Base-by-base conservation (phyloP, 345 rosid species). In the Eucalyptus tenuipes region DNA sequence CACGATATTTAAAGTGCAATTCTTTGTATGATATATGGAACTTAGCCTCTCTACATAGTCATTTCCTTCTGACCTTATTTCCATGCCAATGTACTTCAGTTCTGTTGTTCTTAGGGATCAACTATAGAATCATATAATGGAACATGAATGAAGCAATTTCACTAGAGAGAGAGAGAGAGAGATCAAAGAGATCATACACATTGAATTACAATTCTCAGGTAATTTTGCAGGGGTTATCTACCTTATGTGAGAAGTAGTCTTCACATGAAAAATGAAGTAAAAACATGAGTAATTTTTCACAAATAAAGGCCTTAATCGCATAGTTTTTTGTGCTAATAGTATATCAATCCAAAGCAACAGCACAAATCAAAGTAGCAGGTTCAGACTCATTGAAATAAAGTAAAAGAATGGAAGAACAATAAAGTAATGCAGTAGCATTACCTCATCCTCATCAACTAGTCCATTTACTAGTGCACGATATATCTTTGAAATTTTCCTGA, bases 381-480 rank as follows among this genome's bases (percentile, higher is more conserved):
- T 75, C 22, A 75, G 82, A 37, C 47, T 75, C 82, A 10, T 20
- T n/a, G 82, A 31, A n/a, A 71, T 18, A 47, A 64, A 75, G 27
- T 37, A 4, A 57, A 27, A 37, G 52, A 61, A 57, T 5, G 68
- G 48, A 87, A 59, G 33, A 49, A 50, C 29, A 68, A 66, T 45
- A 75, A 50, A 85, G 47, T 57, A 82, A 88, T 52, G 75, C 85
- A 33, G 75, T 24, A 44, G 59, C 66, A 85, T 92, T 91, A 93
- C 99, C 96, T 92, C 94, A 75, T 97, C 98, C 86, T 95, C 92
- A 87, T 89, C 92, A 89, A 95, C 33, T 87, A 94, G 92, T 91
- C 99, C 97, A 84, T 89, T 71, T 22, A 93, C 99, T 66, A 96
- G 92, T 88, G 99, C 97, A 53, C 96, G 94, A 81, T 95, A 96